Evolutionary conservation across 345 rosid species (phyloP).

Genomic region (Limnanthes douglasii): DNA sequence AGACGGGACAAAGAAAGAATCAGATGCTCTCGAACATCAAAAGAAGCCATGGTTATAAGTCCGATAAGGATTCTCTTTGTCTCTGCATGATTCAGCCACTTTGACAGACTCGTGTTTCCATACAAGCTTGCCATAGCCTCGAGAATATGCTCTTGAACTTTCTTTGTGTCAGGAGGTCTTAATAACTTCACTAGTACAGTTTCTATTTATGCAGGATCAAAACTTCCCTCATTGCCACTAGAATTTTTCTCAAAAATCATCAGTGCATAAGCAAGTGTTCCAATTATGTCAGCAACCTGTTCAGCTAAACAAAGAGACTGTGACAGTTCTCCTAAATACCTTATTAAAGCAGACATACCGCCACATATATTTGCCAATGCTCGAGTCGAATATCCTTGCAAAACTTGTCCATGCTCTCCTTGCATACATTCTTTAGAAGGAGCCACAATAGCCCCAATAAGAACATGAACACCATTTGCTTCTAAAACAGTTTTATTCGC

Average conservation of each 20-base stretch:
- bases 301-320: slow-evolving; percentile 56
- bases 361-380: slow-evolving; percentile 72
- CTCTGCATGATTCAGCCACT: slow-evolving; percentile 40
- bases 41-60: slow-evolving; percentile 47
- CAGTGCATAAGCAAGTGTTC: slow-evolving; percentile 76
- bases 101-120: slow-evolving; percentile 38
- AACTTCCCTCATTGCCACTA: slow-evolving; percentile 22
- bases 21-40: slow-evolving; percentile 40
- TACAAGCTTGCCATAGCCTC: slow-evolving; percentile 86
- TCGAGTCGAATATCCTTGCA: slow-evolving; percentile 54
- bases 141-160: slow-evolving; percentile 68
- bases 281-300: slow-evolving; percentile 66
- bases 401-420: slow-evolving; percentile 37
- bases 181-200: slow-evolving; percentile 36
- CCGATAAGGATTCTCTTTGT: slow-evolving; percentile 61
- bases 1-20: slow-evolving; percentile 43
- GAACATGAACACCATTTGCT: slow-evolving; percentile 48
- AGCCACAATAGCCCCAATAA: slow-evolving; percentile 70
- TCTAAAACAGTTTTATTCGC: slow-evolving; percentile 49
- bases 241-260: slow-evolving; percentile 39
- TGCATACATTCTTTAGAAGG: slow-evolving; percentile 70
- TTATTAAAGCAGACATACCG: slow-evolving; percentile 55
- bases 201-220: slow-evolving; percentile 47
- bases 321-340: slow-evolving; percentile 52
- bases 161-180: slow-evolving; percentile 50